Conservation (phyloP, 1,284 basidiomycete genomes). For the Tetrapyrgos nigripes region DNA sequence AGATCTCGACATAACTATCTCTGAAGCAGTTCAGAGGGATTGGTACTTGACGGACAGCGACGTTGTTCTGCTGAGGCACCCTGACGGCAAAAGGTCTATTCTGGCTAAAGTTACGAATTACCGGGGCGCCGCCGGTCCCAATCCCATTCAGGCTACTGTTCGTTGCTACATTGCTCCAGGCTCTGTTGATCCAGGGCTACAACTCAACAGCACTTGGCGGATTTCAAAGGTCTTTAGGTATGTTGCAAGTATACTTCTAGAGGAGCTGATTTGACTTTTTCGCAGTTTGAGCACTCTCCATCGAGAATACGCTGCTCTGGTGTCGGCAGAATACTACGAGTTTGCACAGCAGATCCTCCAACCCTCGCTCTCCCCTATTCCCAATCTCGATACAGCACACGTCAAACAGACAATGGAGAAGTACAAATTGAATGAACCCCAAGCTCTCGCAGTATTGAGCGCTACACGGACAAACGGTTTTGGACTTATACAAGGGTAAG, state of each 20-base stretch:
- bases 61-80: constrained; percentile 72
- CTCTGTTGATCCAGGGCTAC: constrained; percentile 60
- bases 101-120: constrained; percentile 87
- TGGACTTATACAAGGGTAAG: constrained; percentile 93
- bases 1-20: constrained; percentile 72
- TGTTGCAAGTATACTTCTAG: constrained; percentile 15
- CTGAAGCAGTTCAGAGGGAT: constrained; percentile 64
- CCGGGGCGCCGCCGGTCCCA: constrained; percentile 53
- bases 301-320: constrained; percentile 91
- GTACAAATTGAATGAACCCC: constrained; percentile 91
- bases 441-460: constrained; percentile 88
- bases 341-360: constrained; percentile 73
- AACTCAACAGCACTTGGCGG: constrained; percentile 73
- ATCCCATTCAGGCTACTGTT: constrained; percentile 48
- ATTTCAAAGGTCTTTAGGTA: constrained; percentile 87
- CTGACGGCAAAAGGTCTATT: constrained; percentile 53
- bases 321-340: constrained; percentile 86
- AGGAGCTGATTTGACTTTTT: constrained; percentile 2
- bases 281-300: constrained; percentile 87
- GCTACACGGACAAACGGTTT: constrained; percentile 84
- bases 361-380: constrained; percentile 62
- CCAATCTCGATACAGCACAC: constrained; percentile 57
- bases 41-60: constrained; percentile 85
- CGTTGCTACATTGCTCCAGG: constrained; percentile 54
- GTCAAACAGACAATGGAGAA: constrained; percentile 72